Conservation (phyloP, 2,329 filamentous ascomycete species). For the Nigrospora oryzae region DNA sequence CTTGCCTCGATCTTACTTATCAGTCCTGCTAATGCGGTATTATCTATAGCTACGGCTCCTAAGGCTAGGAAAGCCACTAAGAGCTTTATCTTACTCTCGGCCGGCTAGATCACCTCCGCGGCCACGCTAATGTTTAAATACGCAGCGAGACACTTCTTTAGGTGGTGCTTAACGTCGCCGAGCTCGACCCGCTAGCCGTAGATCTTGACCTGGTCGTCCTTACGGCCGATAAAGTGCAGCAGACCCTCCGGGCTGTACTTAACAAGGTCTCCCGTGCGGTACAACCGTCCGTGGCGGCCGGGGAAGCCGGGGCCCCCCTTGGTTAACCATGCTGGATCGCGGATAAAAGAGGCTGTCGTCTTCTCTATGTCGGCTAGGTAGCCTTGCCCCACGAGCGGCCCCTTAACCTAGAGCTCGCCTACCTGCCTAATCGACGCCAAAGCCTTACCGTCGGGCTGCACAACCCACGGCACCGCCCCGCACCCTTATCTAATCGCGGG, state of each 20-base stretch:
- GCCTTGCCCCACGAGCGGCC: constrained; percentile 3
- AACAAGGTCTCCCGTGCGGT: constrained; percentile 26
- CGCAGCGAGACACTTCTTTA: not conserved
- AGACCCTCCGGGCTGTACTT: constrained; percentile 15
- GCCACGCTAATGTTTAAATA: not conserved
- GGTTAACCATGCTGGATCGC: constrained; percentile 1
- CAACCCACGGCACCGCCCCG: not conserved
- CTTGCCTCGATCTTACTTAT: not conserved
- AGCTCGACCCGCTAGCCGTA: constrained; percentile 41
- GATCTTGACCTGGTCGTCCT: constrained; percentile 41
- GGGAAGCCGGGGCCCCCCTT: not conserved
- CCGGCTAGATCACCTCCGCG: not conserved
- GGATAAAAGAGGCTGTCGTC: constrained; percentile 3
- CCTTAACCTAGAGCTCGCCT: constrained; percentile 4
- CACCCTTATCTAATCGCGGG: not conserved
- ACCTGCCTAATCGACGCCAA: constrained; percentile 1
- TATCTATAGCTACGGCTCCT: no score
- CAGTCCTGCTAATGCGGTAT: no score
- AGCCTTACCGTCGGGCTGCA: not conserved
- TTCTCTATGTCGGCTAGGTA: constrained; percentile 2
- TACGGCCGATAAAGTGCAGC: constrained; percentile 25
- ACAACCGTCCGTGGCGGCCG: constrained; percentile 4
- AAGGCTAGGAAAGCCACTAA: not conserved
- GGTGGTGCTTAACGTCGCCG: constrained; percentile 13
- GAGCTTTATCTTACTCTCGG: not conserved